Base-by-base conservation (phyloP, 106 monocot species). In the Triglochin maritima region DNA sequence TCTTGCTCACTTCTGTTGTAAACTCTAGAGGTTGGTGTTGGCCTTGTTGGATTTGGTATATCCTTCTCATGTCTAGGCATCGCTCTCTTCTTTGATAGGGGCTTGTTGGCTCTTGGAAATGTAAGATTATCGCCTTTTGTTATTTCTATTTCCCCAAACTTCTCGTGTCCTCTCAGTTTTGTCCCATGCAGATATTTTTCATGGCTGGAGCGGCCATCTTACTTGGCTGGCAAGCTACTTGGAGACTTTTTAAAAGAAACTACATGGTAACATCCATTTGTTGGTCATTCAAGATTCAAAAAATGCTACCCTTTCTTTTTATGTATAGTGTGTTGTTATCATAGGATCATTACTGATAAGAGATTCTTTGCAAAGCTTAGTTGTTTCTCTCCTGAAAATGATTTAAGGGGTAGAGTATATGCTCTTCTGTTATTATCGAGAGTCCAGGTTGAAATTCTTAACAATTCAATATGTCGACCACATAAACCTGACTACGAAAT, bases 41-140 rank as follows among this genome's bases (percentile, higher is more conserved):
- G 89, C 44, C 77, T 89, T 13, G 50, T 89, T 48, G 84, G 84
- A 49, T 94, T 74, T 66, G 80, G 86, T 47, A 75, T 89, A 62
- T 46, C 87, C 46, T 94, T 89, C 79, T 73, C 89, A 59, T 81
- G 89, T 64, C 75, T 94, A 17, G 86, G 84, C 5, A 69, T 89
- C 46, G 63, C 87, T 65, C 89, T 94, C 45, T 87, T 94, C 82
- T 86, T 94, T 63, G 89, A 94, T 53, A 82, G 80, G 71, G 94
- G 89, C 45, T 85, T 89, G 72, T 76, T 94, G 68, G 94, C 94
- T 68, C 79, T 94, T 47, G 80, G 89, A 49, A 89, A 94, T 89
- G 94, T 94, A 81, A 78, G 89, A 60, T 15, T 6, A 6, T 56
- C 41, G 8, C 42, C 4, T 67, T 9, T 63, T 68, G 47, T 70